A percentile compares a stretch with the other conserved stretches of the same genome.
phyloP scores from a whole-genome alignment of 176 grass and related monocot species.

The Oryza glumipatula region DNA sequence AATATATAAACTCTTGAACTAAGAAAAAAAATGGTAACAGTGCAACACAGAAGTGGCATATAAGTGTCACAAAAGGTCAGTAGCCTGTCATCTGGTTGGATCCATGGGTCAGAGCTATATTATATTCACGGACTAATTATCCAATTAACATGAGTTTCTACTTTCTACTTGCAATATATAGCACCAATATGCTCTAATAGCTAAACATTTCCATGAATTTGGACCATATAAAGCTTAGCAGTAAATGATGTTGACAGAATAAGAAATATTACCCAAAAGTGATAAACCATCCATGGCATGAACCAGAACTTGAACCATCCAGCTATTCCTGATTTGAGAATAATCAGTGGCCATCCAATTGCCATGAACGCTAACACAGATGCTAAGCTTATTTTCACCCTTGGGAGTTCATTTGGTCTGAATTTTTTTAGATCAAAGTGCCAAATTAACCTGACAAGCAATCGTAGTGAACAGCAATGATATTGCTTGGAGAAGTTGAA shows the following conservation, averaged over 20 bases:
- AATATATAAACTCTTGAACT: background rate
- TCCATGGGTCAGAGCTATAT: constrained; percentile 11
- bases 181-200: background rate
- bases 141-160: constrained; percentile 9
- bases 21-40: background rate
- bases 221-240: constrained; percentile 11
- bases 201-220: constrained; percentile 27
- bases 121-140: background rate
- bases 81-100: background rate
- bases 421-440: constrained; percentile 94
- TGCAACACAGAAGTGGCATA: background rate
- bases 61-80: background rate
- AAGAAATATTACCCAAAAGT: constrained; percentile 84
- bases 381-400: constrained; percentile 95
- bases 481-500: constrained; percentile 14
- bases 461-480: constrained; percentile 33
- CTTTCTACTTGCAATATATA: background rate
- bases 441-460: constrained; percentile 73
- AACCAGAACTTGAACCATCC: constrained; percentile 99
- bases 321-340: constrained; percentile 71
- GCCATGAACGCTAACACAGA: constrained; percentile 92
- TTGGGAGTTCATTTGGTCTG: constrained; percentile 79
- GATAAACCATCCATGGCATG: constrained; percentile 97
- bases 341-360: constrained; percentile 96
- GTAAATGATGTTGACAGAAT: background rate